Evolutionary conservation across 495 filamentous ascomycete genomes (phyloP), one percentile per base, ranked within the genome.

Genomic region (Aspergillus saccharolyticus): DNA sequence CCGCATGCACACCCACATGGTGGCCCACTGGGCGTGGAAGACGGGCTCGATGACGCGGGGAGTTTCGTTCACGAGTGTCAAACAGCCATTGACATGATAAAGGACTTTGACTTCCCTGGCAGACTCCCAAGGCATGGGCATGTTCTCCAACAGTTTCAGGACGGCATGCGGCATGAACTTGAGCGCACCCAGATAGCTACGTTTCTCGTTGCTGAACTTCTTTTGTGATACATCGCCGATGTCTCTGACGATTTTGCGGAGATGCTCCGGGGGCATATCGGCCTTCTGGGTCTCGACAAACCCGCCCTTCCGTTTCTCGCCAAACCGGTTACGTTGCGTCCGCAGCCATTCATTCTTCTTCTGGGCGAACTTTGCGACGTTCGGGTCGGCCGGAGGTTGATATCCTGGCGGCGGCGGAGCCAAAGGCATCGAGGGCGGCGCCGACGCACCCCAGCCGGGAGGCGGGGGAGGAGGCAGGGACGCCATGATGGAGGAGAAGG

Each of bases 91-190:
- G 59, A 97, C 91, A 69, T 99, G 95, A 72, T 99, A 99, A 8
- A 99, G 77, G 14, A 99, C 95, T 73, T 96, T 96, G 51, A 99
- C 95, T 65, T 99, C 93, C 52, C 91, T 81, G 6, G 90, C 83
- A 28, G 90, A 90, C 77, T 99, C 95, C 95, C 95, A 99, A 8
- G 95, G 95, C 95, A 99, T 99, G 9, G 95, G 95, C 95, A 99
- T 99, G 68, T 99, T 99, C 80, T 99, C 95, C 55, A 99, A 66
- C 18, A 99, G 83, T 79, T 99, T 99, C 76, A 99, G 72, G 10
- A 99, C 95, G n/a, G 95, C 95, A 69, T 99, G 95, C 1, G 95
- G 95, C 95, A 99, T 99, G 73, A 96, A 99, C 75, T 99, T 99
- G 59, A 99, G 73, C 44, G 95, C 93, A 52, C 95, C 95, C 22